phyloP scores from a whole-genome alignment of 75 land plant species.

The Pinus albicaulis region DNA sequence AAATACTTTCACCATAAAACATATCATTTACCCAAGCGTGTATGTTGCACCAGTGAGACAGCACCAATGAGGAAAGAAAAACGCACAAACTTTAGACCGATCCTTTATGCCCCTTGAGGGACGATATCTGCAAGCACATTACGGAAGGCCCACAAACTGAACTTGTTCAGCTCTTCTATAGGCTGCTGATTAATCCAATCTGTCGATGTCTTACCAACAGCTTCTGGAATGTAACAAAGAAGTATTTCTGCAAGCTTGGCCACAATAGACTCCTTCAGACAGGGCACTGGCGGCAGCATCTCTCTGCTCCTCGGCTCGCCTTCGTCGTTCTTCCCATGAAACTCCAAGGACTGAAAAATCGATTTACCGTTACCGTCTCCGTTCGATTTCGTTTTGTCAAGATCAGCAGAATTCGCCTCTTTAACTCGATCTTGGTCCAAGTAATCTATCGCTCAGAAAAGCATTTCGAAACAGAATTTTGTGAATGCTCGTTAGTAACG shows the following conservation, averaged over 20 bases:
- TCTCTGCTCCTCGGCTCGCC: constrained; percentile 26
- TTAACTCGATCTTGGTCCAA: too few relatives aligned
- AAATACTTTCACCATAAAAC: too few relatives aligned
- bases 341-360: constrained; percentile 63
- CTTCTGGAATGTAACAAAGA: constrained; percentile 67
- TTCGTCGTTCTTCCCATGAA: constrained; percentile 62
- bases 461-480: too few relatives aligned
- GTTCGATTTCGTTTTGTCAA: neutral
- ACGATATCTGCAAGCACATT: constrained; percentile 58
- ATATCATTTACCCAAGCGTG: too few relatives aligned
- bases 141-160: constrained; percentile 68
- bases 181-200: constrained; percentile 84
- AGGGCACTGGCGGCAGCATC: constrained; percentile 16
- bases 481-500: too few relatives aligned
- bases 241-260: constrained; percentile 76
- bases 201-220: constrained; percentile 68
- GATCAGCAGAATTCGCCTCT: constrained; percentile 9
- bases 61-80: too few relatives aligned
- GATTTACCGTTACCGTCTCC: constrained; percentile 15
- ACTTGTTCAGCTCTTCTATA: constrained; percentile 60
- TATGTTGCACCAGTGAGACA: too few relatives aligned
- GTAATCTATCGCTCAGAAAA: too few relatives aligned
- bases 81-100: too few relatives aligned
- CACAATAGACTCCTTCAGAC: constrained; percentile 72
- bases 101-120: constrained; percentile 53